Evolutionary conservation across 306 rosid species (phyloP).

Genomic region (Chamaecrista fasciculata): DNA sequence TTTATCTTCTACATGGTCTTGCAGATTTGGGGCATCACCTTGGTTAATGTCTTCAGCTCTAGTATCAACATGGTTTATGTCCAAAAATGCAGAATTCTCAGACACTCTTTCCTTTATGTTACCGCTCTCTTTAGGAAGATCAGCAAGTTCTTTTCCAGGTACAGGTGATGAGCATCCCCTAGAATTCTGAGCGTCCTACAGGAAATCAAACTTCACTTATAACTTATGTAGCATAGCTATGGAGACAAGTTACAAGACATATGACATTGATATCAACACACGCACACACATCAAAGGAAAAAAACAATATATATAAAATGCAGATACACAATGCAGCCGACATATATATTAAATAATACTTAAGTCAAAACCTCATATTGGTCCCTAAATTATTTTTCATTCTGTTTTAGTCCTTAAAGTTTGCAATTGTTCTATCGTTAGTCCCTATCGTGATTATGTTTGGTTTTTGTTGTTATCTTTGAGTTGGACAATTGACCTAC

Average conservation of each 20-base stretch:
- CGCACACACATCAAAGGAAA: too few relatives aligned
- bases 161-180: constrained; percentile 51
- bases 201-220: constrained; percentile 56
- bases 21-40: constrained; percentile 41
- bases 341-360: background rate
- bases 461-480: too few relatives aligned
- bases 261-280: too few relatives aligned
- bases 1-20: constrained; percentile 47
- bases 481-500: too few relatives aligned
- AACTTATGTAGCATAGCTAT: too few relatives aligned
- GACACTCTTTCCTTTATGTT: constrained; percentile 70
- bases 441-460: too few relatives aligned
- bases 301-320: background rate
- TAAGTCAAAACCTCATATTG: too few relatives aligned
- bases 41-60: constrained; percentile 46
- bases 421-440: too few relatives aligned
- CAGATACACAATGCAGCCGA: background rate
- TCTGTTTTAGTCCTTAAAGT: too few relatives aligned
- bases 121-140: constrained; percentile 42
- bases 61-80: constrained; percentile 41
- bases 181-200: constrained; percentile 64
- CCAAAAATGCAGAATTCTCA: constrained; percentile 65
- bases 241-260: constrained; percentile 35
- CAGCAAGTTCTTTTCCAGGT: constrained; percentile 43
- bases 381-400: too few relatives aligned